Percentiles rank a stretch among this genome's conserved stretches.
Conservation (phyloP, 139 green algal species). For the Yamagishiella unicocca region DNA sequence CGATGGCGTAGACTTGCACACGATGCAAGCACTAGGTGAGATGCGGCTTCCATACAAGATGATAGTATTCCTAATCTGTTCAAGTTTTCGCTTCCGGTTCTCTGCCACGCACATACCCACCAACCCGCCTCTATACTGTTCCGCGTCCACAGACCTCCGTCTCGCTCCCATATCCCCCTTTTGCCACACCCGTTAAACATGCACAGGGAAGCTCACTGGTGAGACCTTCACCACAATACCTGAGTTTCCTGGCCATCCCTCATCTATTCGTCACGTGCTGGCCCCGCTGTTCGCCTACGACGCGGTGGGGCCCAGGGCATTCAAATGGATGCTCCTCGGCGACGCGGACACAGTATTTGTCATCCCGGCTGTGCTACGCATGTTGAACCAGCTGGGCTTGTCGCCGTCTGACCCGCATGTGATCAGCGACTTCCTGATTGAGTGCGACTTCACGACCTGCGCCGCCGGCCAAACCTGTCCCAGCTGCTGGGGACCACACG, state of each 20-base stretch:
- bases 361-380: neutral
- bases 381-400: neutral
- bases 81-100: too few species aligned
- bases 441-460: neutral
- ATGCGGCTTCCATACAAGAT: too few species aligned
- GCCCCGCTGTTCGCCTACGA: neutral
- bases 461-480: too few species aligned
- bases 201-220: too few species aligned
- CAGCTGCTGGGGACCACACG: too few species aligned
- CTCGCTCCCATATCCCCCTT: too few species aligned
- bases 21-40: neutral
- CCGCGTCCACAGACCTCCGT: too few species aligned
- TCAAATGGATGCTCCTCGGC: conserved; percentile 19
- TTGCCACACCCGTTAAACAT: too few species aligned
- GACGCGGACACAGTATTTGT: conserved; percentile 8
- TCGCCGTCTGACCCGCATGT: neutral
- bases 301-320: neutral
- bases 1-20: neutral
- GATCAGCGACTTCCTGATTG: neutral
- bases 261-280: neutral
- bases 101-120: too few species aligned
- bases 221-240: neutral
- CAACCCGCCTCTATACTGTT: too few species aligned
- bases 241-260: neutral
- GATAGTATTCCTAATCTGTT: too few species aligned